These are phyloP conservation scores for Penicillium sp. DNA, from an alignment of 2,329 filamentous ascomycete species.

Conservation along the genomic window DNA sequence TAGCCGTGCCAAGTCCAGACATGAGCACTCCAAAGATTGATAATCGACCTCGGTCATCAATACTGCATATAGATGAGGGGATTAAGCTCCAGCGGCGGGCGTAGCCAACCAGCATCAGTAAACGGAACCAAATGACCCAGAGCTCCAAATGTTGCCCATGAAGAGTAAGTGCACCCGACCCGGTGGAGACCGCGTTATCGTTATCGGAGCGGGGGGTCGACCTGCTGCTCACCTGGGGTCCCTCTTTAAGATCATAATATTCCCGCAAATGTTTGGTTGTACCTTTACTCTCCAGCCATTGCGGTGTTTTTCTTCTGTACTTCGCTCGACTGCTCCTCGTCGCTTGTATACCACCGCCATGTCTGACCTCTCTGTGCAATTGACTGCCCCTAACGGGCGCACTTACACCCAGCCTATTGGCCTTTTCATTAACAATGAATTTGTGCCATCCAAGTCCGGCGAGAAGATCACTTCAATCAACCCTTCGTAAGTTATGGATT, in stretches of 20 bases:
- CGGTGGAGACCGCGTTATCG: conserved; percentile 20
- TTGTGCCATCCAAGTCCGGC: conserved; percentile 65
- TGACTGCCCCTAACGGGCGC: conserved; percentile 73
- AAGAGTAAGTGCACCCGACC: conserved; percentile 38
- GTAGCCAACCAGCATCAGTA: conserved; percentile 11
- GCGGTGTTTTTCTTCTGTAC: conserved; percentile 9
- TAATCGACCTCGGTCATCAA: not conserved
- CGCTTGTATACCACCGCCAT: conserved; percentile 34
- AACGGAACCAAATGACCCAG: not conserved
- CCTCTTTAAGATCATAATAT: conserved; percentile 5
- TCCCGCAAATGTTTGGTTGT: conserved; percentile 11
- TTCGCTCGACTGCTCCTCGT: conserved; percentile 5
- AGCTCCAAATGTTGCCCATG: conserved; percentile 16
- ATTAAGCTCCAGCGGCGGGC: not conserved
- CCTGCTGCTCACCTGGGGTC: not conserved
- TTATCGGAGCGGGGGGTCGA: conserved; percentile 20
- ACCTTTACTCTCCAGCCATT: conserved; percentile 8
- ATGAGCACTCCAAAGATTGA: not conserved
- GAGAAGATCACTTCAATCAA: conserved; percentile 68
- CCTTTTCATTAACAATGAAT: conserved; percentile 84
- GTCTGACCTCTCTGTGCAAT: conserved; percentile 49
- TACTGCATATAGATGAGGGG: not conserved
- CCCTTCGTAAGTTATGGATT: conserved; percentile 50
- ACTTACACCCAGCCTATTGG: conserved; percentile 72
- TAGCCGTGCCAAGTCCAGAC: not conserved